A percentile compares a stretch with the other conserved stretches of the same genome.
phyloP scores from a whole-genome alignment of 371 early-diverging fungal species.

The Dinochytrium kinnereticum region DNA sequence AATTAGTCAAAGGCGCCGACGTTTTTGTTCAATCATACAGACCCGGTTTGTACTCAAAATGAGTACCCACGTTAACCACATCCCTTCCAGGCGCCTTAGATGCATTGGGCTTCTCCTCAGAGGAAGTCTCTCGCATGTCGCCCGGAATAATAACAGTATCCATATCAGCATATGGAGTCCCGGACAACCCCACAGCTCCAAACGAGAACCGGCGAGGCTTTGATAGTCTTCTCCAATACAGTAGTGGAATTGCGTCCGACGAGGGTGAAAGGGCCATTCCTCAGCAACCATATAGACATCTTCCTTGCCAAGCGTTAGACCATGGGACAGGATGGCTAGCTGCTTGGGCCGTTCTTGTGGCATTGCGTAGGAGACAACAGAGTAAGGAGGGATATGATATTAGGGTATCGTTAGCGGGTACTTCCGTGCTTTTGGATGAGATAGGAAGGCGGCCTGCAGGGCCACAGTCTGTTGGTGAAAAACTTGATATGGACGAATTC shows the following conservation, averaged over 20 bases:
- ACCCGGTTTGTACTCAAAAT: conserved; percentile 6
- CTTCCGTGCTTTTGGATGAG: conserved; percentile 25
- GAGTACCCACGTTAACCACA: neutral
- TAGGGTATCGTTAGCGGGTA: conserved; percentile 30
- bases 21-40: conserved; percentile 39
- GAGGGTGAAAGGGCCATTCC: neutral
- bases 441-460: conserved; percentile 21
- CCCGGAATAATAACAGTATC: conserved; percentile 25
- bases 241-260: conserved; percentile 25
- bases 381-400: conserved; percentile 21
- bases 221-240: conserved; percentile 14
- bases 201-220: conserved; percentile 10
- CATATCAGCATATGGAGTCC: conserved; percentile 30
- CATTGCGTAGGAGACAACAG: conserved; percentile 8
- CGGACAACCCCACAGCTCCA: neutral
- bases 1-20: conserved; percentile 25
- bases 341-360: conserved; percentile 22
- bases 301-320: conserved; percentile 38
- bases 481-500: too few relatives aligned
- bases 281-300: neutral
- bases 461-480: too few relatives aligned
- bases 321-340: conserved; percentile 34
- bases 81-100: conserved; percentile 10
- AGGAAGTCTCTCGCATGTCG: conserved; percentile 1
- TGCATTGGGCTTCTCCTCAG: conserved; percentile 22